Conservation (phyloP, 345 rosid species). For the Clarkia xantiana region DNA sequence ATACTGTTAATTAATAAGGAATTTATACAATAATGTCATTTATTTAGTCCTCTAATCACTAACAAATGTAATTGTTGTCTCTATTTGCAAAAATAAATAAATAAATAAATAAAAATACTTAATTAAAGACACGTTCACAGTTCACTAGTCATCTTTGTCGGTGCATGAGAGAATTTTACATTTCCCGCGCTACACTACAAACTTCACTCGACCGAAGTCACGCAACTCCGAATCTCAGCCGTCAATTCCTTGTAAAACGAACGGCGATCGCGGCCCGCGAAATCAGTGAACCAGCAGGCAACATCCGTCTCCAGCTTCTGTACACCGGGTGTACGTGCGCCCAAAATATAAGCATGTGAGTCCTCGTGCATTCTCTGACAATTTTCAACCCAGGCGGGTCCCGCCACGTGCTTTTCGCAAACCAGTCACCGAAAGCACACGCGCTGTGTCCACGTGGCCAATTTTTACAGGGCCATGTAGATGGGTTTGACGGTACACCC, state of each 20-base stretch:
- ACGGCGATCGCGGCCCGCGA: conserved; percentile 16
- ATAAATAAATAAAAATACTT: too few species aligned
- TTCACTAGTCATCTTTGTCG: neutral
- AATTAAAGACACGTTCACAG: too few species aligned
- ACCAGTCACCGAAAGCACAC: conserved; percentile 4
- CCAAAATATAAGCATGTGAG: conserved; percentile 35
- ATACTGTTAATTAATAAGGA: too few species aligned
- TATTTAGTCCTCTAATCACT: too few species aligned
- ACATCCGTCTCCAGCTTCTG: neutral
- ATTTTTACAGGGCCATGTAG: neutral
- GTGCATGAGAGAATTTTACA: neutral
- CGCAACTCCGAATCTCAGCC: conserved; percentile 17
- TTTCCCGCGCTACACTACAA: too few species aligned
- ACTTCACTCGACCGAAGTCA: neutral
- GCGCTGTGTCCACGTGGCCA: conserved; percentile 14
- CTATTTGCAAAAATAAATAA: too few species aligned
- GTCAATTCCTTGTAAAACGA: conserved; percentile 13
- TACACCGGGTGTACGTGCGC: too few species aligned
- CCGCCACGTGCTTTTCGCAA: conserved; percentile 32
- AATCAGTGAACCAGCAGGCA: conserved; percentile 12
- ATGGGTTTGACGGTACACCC: too few species aligned
- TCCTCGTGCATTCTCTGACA: conserved; percentile 43
- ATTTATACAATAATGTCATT: too few species aligned
- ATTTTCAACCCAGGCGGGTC: conserved; percentile 5
- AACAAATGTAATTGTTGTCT: too few species aligned